Conservation (phyloP, 768 basidiomycete genomes). For the Multifurca ochricompacta region DNA sequence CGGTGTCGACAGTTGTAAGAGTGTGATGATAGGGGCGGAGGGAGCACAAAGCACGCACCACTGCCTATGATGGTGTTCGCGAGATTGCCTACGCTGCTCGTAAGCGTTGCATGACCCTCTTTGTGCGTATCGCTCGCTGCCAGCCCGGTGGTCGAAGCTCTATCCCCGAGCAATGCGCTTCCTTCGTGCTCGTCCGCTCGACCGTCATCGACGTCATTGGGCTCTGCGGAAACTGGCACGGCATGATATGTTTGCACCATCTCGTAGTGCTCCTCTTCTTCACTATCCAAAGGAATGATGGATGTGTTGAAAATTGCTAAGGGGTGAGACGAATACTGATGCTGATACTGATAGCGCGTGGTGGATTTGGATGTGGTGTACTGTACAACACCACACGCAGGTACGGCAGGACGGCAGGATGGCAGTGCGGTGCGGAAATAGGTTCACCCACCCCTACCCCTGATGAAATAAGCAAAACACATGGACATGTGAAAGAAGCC, state of each 20-base stretch:
- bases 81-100: conserved; percentile 70
- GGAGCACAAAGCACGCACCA: conserved; percentile 38
- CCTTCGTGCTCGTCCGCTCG: conserved; percentile 37
- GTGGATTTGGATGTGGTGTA: too few species aligned
- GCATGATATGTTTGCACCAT: conserved; percentile 69
- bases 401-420: too few species aligned
- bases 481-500: too few species aligned
- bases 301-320: not conserved
- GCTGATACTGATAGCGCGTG: too few species aligned
- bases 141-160: conserved; percentile 28
- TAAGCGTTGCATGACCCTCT: conserved; percentile 64
- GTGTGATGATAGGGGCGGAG: not conserved
- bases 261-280: conserved; percentile 34
- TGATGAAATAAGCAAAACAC: too few species aligned
- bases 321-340: too few species aligned
- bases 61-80: conserved; percentile 90
- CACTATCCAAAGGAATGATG: conserved; percentile 5
- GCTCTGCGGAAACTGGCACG: conserved; percentile 30
- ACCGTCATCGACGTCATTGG: conserved; percentile 26
- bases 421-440: too few species aligned
- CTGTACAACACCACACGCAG: too few species aligned
- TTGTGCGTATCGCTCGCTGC: conserved; percentile 23
- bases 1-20: not conserved
- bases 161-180: conserved; percentile 49
- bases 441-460: too few species aligned